Evolutionary conservation across 768 basidiomycete species (phyloP).

Genomic region (Clavulina sp.): DNA sequence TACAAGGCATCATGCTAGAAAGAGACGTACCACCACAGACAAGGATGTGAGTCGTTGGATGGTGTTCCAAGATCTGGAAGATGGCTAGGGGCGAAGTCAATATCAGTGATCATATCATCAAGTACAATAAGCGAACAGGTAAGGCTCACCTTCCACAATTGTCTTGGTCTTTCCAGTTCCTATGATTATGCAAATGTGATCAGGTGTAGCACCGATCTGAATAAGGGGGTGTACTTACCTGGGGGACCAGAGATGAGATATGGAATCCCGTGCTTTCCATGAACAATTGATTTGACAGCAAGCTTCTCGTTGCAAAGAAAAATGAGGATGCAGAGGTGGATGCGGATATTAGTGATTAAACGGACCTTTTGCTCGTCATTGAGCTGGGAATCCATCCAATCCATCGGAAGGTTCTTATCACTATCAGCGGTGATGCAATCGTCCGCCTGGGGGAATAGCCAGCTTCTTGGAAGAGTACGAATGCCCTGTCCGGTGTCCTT

Average conservation of each 20-base stretch:
- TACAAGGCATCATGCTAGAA: no score
- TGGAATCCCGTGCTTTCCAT: neutral
- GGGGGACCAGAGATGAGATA: neutral
- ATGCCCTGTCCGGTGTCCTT: neutral
- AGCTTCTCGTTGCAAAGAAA: neutral
- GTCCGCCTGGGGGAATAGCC: neutral
- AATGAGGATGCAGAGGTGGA: no score
- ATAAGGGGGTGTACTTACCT: neutral
- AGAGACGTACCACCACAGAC: no score
- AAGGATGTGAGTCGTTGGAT: neutral
- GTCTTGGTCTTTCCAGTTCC: slow-evolving; percentile 2
- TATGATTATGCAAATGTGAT: no score
- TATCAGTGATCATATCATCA: no score
- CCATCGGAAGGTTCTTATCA: no score
- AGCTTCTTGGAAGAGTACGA: neutral
- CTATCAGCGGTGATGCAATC: neutral
- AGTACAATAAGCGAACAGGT: no score
- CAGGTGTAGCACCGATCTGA: neutral
- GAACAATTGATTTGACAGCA: neutral
- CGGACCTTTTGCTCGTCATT: neutral
- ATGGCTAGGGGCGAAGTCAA: no score
- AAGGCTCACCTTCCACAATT: neutral
- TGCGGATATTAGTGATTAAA: neutral
- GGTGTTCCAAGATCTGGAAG: neutral
- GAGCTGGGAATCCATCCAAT: neutral